Conservation (phyloP, 371 early-diverging fungal genomes). For the Sanchytrium tribonematis region DNA sequence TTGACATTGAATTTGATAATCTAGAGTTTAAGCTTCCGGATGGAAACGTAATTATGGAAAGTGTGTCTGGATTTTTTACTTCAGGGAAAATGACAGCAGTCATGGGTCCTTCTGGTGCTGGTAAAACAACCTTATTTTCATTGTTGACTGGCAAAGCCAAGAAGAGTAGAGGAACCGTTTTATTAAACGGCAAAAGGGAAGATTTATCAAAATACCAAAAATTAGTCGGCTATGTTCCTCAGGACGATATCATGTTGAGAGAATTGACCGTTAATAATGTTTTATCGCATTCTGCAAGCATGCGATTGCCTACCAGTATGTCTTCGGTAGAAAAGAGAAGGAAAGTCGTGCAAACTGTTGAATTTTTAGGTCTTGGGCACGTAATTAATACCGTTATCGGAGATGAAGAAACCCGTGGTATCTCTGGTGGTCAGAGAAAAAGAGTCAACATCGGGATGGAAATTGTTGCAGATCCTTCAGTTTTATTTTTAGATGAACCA, state of each 20-base stretch:
- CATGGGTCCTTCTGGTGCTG: constrained; percentile 48
- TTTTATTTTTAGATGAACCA: constrained; percentile 60
- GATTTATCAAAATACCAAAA: constrained; percentile 29
- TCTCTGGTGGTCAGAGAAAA: constrained; percentile 16
- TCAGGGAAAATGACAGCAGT: constrained; percentile 32
- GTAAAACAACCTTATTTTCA: constrained; percentile 18
- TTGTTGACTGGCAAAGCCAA: constrained; percentile 24
- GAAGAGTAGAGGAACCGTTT: constrained; percentile 19
- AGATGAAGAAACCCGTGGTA: constrained; percentile 6
- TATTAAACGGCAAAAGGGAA: constrained; percentile 27
- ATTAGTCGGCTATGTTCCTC: constrained; percentile 17
- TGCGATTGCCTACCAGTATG: constrained; percentile 3
- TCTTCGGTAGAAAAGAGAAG: background rate
- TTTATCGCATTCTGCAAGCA: background rate
- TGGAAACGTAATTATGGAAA: constrained; percentile 24
- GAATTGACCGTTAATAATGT: constrained; percentile 1
- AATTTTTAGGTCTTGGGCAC: constrained; percentile 2
- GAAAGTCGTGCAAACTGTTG: background rate
- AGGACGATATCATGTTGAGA: constrained; percentile 4
- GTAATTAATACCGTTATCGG: constrained; percentile 6
- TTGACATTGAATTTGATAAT: constrained; percentile 24
- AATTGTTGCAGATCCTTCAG: constrained; percentile 38
- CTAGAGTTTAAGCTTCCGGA: constrained; percentile 21
- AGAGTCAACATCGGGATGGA: constrained; percentile 20
- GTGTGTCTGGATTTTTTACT: constrained; percentile 20